A percentile compares a stretch with the other conserved stretches of the same genome.
phyloP scores from a whole-genome alignment of 169 alveolate species.

The Plasmodium coatneyi region DNA sequence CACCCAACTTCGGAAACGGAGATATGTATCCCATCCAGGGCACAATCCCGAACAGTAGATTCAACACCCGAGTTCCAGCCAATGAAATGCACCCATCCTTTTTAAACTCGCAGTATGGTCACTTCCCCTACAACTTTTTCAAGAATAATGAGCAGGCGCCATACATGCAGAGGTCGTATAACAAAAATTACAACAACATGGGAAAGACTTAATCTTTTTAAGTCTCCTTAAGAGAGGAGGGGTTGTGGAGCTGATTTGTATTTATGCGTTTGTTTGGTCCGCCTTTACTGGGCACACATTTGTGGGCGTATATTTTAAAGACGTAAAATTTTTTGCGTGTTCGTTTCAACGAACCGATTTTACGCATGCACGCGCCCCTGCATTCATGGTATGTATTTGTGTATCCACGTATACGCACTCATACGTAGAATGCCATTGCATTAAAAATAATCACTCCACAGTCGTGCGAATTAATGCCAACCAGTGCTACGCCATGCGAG shows the following conservation, averaged over 20 bases:
- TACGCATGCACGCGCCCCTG: neutral
- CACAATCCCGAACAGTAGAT: conserved; percentile 47
- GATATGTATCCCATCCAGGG: conserved; percentile 53
- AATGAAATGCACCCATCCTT: conserved; percentile 64
- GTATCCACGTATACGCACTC: conserved; percentile 1
- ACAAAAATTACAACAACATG: conserved; percentile 54
- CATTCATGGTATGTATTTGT: neutral
- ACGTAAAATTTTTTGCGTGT: neutral
- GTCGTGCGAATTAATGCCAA: neutral
- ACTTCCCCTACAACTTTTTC: conserved; percentile 51
- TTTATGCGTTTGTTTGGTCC: neutral
- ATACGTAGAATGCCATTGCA: neutral
- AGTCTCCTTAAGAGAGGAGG: neutral
- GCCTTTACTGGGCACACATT: neutral
- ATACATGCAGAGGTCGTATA: conserved; percentile 60
- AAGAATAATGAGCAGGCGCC: conserved; percentile 66
- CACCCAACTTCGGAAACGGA: conserved; percentile 24
- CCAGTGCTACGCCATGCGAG: neutral
- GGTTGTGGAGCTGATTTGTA: neutral
- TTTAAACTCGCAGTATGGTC: conserved; percentile 55
- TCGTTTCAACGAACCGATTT: neutral
- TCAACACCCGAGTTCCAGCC: conserved; percentile 32
- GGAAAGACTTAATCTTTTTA: conserved; percentile 39
- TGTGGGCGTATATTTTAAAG: neutral
- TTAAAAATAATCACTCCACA: neutral